Percentiles rank a stretch among this genome's conserved stretches.
Evolutionary conservation across 192 early-diverging fungal species (phyloP).

Genomic region (Kickxella alabastrina): DNA sequence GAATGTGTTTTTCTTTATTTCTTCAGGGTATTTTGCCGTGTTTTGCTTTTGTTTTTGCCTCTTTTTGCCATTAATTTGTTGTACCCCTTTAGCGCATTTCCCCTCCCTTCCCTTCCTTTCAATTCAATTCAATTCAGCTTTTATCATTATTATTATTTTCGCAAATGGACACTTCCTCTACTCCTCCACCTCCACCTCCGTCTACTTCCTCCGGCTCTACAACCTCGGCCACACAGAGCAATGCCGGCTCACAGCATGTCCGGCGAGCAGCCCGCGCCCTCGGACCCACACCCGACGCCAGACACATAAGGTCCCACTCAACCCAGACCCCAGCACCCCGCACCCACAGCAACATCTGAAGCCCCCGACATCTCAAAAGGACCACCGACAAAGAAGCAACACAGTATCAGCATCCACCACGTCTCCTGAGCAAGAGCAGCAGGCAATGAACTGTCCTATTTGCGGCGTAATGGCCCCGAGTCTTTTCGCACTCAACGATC

Average conservation of each 20-base stretch:
- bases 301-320: neutral
- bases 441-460: slow-evolving; percentile 36
- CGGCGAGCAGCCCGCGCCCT: slow-evolving; percentile 35
- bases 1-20: too few relatives aligned
- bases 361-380: neutral
- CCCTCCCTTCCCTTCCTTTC: too few relatives aligned
- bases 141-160: too few relatives aligned
- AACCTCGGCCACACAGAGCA: too few relatives aligned
- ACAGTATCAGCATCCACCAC: slow-evolving; percentile 18
- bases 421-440: neutral
- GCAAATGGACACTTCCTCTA: too few relatives aligned
- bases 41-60: neutral
- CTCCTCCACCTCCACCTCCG: too few relatives aligned
- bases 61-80: neutral
- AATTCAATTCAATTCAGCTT: too few relatives aligned
- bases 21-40: too few relatives aligned
- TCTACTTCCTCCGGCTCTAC: too few relatives aligned
- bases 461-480: slow-evolving; percentile 49
- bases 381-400: slow-evolving; percentile 10
- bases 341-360: neutral
- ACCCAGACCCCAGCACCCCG: neutral
- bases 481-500: slow-evolving; percentile 41
- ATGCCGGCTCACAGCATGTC: too few relatives aligned
- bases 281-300: slow-evolving; percentile 1
- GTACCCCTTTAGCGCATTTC: too few relatives aligned